Percentiles rank a stretch among this genome's conserved stretches.
Evolutionary conservation across 2,329 filamentous ascomycete genomes (phyloP).

Genomic region (Sphaerostilbella broomeana): DNA sequence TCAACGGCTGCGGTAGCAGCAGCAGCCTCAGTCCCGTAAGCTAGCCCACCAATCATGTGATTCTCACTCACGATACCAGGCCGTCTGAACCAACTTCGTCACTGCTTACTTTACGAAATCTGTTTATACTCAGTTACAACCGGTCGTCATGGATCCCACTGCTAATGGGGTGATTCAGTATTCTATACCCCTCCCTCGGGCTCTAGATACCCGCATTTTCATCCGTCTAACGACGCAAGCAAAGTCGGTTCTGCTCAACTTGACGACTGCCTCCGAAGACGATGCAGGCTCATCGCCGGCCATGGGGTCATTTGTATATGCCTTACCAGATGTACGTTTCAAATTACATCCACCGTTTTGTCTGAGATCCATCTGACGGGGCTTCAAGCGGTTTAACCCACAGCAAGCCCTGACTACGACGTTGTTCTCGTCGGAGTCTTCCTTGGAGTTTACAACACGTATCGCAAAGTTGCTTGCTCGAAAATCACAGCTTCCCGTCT

Average conservation of each 20-base stretch:
- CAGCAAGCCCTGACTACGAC: conserved; percentile 67
- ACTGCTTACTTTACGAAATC: neutral
- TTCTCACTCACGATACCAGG: conserved; percentile 3
- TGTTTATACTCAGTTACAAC: neutral
- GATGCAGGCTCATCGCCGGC: conserved; percentile 44
- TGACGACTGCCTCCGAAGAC: conserved; percentile 52
- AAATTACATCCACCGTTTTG: neutral
- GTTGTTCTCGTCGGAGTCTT: conserved; percentile 68
- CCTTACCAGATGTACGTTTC: conserved; percentile 72
- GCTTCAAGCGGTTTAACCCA: conserved; percentile 42
- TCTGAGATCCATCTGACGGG: conserved; percentile 1
- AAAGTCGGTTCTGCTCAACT: conserved; percentile 53
- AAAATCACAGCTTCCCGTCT: conserved; percentile 67
- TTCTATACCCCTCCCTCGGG: conserved; percentile 53
- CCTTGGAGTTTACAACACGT: conserved; percentile 79
- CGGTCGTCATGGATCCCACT: conserved; percentile 19
- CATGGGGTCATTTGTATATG: conserved; percentile 89
- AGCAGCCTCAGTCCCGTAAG: neutral
- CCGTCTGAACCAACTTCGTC: neutral
- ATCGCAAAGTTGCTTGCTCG: conserved; percentile 78
- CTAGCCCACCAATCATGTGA: conserved; percentile 19
- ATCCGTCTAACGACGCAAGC: conserved; percentile 51
- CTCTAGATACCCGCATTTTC: conserved; percentile 55
- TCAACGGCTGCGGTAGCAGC: conserved; percentile 2
- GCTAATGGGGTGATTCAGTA: conserved; percentile 33